A percentile compares a stretch with the other conserved stretches of the same genome.
These are phyloP conservation scores for Gracilaria domingensis DNA, from an alignment of 23 red algal genomes.

Conservation along the genomic window DNA sequence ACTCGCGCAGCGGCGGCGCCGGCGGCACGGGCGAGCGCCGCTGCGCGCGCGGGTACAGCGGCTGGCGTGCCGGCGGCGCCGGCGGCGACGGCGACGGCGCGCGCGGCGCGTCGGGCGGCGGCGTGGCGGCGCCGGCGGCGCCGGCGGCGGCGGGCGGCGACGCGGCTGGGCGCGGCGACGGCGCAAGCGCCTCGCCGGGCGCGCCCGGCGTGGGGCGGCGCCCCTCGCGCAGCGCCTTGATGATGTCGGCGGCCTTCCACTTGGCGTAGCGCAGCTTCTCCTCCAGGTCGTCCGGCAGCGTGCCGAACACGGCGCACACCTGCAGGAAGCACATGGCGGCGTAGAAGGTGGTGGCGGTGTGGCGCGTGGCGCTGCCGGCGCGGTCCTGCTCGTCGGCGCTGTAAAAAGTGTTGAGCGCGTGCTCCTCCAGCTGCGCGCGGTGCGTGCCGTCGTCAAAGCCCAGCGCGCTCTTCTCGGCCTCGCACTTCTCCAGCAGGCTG, in stretches of 20 bases:
- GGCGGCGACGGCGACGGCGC: background rate
- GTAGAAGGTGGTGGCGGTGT: slow-evolving; percentile 82
- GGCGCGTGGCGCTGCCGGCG: slow-evolving; percentile 32
- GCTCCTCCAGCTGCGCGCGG: slow-evolving; percentile 47
- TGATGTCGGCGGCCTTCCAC: slow-evolving; percentile 75
- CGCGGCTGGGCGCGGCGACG: background rate
- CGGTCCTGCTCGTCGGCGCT: slow-evolving; percentile 73
- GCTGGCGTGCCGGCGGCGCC: slow-evolving; percentile 18
- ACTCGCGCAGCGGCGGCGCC: slow-evolving; percentile 47
- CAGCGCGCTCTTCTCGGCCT: slow-evolving; percentile 15
- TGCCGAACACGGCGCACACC: slow-evolving; percentile 71
- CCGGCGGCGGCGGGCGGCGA: slow-evolving; percentile 15
- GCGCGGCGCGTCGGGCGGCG: background rate
- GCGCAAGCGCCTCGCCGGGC: slow-evolving; percentile 9
- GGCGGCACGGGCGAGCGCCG: slow-evolving; percentile 6
- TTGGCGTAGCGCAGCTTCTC: slow-evolving; percentile 63
- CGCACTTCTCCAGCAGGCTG: slow-evolving; percentile 71
- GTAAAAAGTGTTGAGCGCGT: slow-evolving; percentile 72
- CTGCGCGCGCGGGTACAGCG: background rate
- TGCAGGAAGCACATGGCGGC: slow-evolving; percentile 86
- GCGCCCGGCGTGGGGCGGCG: slow-evolving; percentile 31
- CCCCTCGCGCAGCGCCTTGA: slow-evolving; percentile 62
- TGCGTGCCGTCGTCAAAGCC: slow-evolving; percentile 45
- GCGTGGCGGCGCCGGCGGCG: background rate
- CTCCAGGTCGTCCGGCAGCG: slow-evolving; percentile 46